phyloP scores from a whole-genome alignment of 805 yeast genomes.

The Saturnispora hagleri region DNA sequence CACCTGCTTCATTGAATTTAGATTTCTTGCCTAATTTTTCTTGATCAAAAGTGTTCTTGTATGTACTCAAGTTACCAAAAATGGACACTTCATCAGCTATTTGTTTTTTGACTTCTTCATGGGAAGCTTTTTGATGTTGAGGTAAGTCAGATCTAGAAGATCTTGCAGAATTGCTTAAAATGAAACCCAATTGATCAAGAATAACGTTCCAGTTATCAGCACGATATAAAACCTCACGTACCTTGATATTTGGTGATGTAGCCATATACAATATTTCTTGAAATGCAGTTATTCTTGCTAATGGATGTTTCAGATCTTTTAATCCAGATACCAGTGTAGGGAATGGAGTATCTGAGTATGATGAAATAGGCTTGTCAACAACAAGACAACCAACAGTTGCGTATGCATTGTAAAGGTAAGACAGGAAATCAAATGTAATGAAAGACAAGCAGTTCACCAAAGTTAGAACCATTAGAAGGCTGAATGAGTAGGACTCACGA shows the following conservation, averaged over 20 bases:
- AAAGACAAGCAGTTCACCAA: slow-evolving; percentile 15
- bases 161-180: slow-evolving; percentile 34
- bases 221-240: slow-evolving; percentile 46
- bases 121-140: background rate
- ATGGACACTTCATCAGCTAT: slow-evolving; percentile 10
- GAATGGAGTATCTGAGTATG: slow-evolving; percentile 51
- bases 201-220: slow-evolving; percentile 45
- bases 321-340: slow-evolving; percentile 58
- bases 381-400: slow-evolving; percentile 66
- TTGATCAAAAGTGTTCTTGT: slow-evolving; percentile 8
- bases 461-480: background rate
- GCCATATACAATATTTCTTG: slow-evolving; percentile 67
- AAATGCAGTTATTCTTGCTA: slow-evolving; percentile 56
- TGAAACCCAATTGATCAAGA: slow-evolving; percentile 48
- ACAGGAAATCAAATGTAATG: slow-evolving; percentile 37
- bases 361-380: slow-evolving; percentile 51
- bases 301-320: slow-evolving; percentile 36
- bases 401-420: slow-evolving; percentile 53
- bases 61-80: slow-evolving; percentile 23
- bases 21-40: background rate
- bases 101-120: background rate
- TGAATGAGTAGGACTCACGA: slow-evolving; percentile 26
- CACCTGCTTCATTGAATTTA: background rate
- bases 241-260: slow-evolving; percentile 36
- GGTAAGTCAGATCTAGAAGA: slow-evolving; percentile 21